Base-by-base conservation (phyloP, 1,284 basidiomycete species). In the Uromyces viciae-fabae region DNA sequence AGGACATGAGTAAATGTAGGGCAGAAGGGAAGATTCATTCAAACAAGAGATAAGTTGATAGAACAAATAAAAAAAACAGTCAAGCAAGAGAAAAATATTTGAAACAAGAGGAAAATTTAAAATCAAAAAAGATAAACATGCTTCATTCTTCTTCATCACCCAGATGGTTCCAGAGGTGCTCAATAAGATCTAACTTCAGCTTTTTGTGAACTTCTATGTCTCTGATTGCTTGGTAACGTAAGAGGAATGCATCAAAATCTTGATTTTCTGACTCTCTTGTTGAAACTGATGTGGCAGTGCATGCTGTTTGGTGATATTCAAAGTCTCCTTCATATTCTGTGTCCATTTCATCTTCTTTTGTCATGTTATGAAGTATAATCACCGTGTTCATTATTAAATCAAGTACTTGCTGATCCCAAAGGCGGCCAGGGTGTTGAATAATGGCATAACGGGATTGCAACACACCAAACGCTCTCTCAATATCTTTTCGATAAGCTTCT, bases 141-240 rank as follows among this genome's bases (percentile, higher is more conserved):
- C 62, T 22, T 14, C n/a, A 17, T 5, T 89, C 94, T 87, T 54
- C 3, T n/a, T 54, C 17, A 19, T 19, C 22, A 17, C 52, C 52
- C 22, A 5, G 52, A 7, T 54, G 22, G 52, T 54, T 54, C 52
- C 52, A 54, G 7, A 17, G 28, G 28, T 54, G 52, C 22, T 54
- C 52, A 54, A 54, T 5, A 19, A 5, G 52, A 54, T 54, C 4
- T 7, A n/a, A n/a, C 52, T 54, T 4, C 22, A 54, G 52, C 28
- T 5, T 4, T 54, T 7, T 54, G 52, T 54, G 52, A 87, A 83
- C 52, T 54, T 54, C 28, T 4, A n/a, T 19, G 15, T 54, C 3
- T 17, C 52, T 54, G 28, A 54, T 54, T 5, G 3, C 52, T 25
- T 54, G 52, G 3, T 54, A 54, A n/a, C 52, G 3, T 54, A 54